Percentiles rank a stretch among this genome's conserved stretches.
These are phyloP conservation scores for Fusarium proliferatum DNA, from an alignment of 2,329 filamentous ascomycete genomes.

Conservation along the genomic window DNA sequence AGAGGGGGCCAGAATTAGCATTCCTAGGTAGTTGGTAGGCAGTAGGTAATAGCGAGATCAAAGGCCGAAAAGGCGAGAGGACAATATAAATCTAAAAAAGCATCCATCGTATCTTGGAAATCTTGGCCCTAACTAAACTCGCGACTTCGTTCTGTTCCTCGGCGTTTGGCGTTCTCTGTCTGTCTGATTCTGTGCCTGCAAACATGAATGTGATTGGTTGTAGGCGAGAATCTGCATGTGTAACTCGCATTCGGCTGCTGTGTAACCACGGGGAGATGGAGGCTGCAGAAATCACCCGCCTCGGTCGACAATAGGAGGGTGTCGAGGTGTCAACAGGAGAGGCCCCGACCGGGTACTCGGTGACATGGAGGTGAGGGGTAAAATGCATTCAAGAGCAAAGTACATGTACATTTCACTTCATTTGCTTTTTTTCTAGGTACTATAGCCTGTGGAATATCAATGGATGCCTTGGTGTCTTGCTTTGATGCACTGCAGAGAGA, in stretches of 20 bases:
- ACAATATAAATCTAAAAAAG: background rate
- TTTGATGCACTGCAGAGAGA: background rate
- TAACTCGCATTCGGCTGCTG: background rate
- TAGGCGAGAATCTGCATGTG: background rate
- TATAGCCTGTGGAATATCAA: background rate
- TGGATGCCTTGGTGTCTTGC: background rate
- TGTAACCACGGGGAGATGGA: conserved; percentile 30
- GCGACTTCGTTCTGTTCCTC: conserved; percentile 19
- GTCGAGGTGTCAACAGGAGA: background rate
- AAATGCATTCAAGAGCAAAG: background rate
- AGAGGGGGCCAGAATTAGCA: background rate
- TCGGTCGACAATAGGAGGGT: conserved; percentile 18
- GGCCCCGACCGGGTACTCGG: conserved; percentile 26
- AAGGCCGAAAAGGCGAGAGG: conserved; percentile 4
- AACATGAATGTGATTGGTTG: background rate
- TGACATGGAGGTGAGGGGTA: conserved; percentile 26
- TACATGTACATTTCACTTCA: background rate
- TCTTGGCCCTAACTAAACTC: background rate
- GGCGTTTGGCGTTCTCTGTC: background rate
- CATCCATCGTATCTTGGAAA: background rate
- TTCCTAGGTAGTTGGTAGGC: background rate
- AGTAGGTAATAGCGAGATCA: background rate
- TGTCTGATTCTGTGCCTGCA: background rate
- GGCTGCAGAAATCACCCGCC: conserved; percentile 31
- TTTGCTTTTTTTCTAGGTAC: background rate